A percentile compares a stretch with the other conserved stretches of the same genome.
Conservation (phyloP, 2,329 filamentous ascomycete species). For the Malbranchea zuffiana region DNA sequence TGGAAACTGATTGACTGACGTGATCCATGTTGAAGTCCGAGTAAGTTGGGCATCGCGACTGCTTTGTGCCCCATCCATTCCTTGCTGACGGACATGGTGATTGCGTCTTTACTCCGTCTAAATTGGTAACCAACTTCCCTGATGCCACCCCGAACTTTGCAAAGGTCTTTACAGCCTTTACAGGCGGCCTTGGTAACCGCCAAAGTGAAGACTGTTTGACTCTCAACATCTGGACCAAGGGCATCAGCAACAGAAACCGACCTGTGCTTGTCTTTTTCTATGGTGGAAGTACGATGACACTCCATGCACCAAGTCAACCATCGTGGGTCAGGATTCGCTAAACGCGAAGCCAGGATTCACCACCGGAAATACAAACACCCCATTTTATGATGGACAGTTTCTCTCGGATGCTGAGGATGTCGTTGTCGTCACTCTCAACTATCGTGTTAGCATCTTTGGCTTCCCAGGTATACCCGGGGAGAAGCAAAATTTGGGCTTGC, state of each 20-base stretch:
- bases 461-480: conserved; percentile 27
- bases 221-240: conserved; percentile 26
- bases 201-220: conserved; percentile 31
- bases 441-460: conserved; percentile 35
- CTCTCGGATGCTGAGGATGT: conserved; percentile 30
- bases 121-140: conserved; percentile 16
- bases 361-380: conserved; percentile 26
- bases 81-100: conserved; percentile 10
- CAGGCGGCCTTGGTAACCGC: conserved; percentile 28
- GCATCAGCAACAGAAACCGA: conserved; percentile 18
- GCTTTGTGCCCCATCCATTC: background rate
- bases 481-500: conserved; percentile 35
- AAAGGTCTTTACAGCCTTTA: conserved; percentile 17
- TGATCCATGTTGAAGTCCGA: too few relatives aligned
- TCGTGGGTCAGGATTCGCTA: background rate
- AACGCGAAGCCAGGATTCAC: conserved; percentile 23
- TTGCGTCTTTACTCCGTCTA: conserved; percentile 17
- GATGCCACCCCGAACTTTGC: conserved; percentile 17
- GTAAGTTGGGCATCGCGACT: too few relatives aligned
- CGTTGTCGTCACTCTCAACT: conserved; percentile 36
- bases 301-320: background rate
- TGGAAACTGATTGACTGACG: too few relatives aligned
- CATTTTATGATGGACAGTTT: conserved; percentile 29
- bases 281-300: conserved; percentile 28
- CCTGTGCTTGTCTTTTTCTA: conserved; percentile 35